Evolutionary conservation across 305 asterid genomes (phyloP).

Genomic region (Fraxinus angustifolia): DNA sequence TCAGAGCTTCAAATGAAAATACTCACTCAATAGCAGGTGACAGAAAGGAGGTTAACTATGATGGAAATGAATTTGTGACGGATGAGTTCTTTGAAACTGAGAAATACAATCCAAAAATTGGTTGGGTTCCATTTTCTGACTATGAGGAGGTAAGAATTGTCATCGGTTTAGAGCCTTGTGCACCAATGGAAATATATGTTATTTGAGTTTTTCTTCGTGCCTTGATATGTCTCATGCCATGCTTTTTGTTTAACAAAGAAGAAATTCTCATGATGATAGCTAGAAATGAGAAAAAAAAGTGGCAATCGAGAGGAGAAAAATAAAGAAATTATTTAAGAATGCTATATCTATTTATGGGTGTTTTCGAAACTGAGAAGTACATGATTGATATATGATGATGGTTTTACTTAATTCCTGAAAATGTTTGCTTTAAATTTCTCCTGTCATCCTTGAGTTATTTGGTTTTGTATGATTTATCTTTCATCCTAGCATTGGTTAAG

Average conservation of each 20-base stretch:
- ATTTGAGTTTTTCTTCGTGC: not conserved
- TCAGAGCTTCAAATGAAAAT: constrained; percentile 38
- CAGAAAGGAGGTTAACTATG: constrained; percentile 26
- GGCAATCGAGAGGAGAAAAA: not conserved
- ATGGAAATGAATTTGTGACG: constrained; percentile 39
- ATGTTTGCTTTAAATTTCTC: not conserved
- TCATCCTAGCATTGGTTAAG: not conserved
- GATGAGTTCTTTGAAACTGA: constrained; percentile 80
- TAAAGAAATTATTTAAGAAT: not conserved
- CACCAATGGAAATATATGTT: not conserved
- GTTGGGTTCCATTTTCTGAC: constrained; percentile 57
- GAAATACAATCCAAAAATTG: constrained; percentile 46
- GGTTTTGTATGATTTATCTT: constrained; percentile 11
- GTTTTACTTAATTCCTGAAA: constrained; percentile 2
- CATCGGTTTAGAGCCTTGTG: not conserved
- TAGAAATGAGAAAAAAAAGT: not conserved
- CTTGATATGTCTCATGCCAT: not conserved
- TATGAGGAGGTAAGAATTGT: constrained; percentile 47
- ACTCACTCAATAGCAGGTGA: constrained; percentile 29
- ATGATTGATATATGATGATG: not conserved
- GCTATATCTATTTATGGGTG: not conserved
- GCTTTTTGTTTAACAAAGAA: not conserved
- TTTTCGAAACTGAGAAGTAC: not conserved
- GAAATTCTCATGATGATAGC: not conserved
- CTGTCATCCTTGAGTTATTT: not conserved